Base-by-base conservation (phyloP, 2,329 filamentous ascomycete species). In the Pseudocercospora pini-densiflorae region DNA sequence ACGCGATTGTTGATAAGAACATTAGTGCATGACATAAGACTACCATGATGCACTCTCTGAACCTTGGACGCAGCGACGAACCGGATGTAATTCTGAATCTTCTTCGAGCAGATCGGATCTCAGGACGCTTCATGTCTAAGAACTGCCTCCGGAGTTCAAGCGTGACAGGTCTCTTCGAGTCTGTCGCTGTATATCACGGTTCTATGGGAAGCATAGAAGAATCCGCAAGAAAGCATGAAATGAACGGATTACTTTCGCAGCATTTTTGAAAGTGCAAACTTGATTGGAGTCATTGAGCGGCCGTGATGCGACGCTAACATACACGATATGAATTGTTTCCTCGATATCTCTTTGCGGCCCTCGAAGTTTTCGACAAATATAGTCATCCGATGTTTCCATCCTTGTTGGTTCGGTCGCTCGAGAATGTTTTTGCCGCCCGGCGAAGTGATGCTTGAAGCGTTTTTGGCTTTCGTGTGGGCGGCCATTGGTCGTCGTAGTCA, bases 381-480 rank as follows among this genome's bases (percentile, higher is more conserved):
- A 6, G n/a, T 8, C 16, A 8, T 2, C 40, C 40, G 16, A 43
- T 19, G 40, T 19, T 43, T 19, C 40, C 40, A 19, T 43, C 40
- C n/a, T 43, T 14, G n/a, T 43, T 14, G 7, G 16, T 43, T 14
- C 7, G 3, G 16, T 31, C 7, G 4, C 16, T 27, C 12, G 51
- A 55, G 24, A 31, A 31, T 9, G 19, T 7, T 31, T 7, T 12
- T 55, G 51, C 51, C 51, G 31, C 19, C 31, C 27, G 51, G 51
- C 51, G 51, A 55, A 55, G 51, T 55, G 51, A 55, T 55, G 51
- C 51, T 5, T 55, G 23, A 31, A 55, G 51, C 51, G 5, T 33
- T 55, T 55, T 33, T 33, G 23, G 27, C 27, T 55, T 31, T 55
- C 5, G 10, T 55, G 24, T 55, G 24, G 27, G 51, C 51, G 51